A percentile compares a stretch with the other conserved stretches of the same genome.
These are phyloP conservation scores for Calophaca sinica DNA, from an alignment of 306 rosid genomes.

Conservation along the genomic window DNA sequence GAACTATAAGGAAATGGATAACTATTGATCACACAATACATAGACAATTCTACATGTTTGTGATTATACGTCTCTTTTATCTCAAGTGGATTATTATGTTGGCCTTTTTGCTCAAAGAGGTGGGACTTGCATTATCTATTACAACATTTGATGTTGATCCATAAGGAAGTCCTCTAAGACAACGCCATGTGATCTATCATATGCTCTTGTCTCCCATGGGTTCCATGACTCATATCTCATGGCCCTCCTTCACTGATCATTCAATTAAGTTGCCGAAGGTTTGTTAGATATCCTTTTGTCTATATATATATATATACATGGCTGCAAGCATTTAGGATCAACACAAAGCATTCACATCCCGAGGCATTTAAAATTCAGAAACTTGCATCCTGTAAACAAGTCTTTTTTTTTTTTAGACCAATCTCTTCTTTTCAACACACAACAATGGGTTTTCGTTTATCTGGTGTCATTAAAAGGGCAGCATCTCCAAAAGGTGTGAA, in stretches of 20 bases:
- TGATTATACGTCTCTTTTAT: not conserved
- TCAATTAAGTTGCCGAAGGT: not conserved
- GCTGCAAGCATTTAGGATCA: no score
- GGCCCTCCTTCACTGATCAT: not conserved
- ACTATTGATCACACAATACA: no score
- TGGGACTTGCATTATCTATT: no score
- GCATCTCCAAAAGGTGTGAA: not conserved
- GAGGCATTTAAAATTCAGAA: not conserved
- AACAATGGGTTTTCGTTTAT: constrained; percentile 46
- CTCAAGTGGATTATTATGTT: not conserved
- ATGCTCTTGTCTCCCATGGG: constrained; percentile 41
- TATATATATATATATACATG: constrained; percentile 48
- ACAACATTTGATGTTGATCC: no score
- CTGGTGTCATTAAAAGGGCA: constrained; percentile 1
- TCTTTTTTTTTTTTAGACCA: not conserved
- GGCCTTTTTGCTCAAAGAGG: no score
- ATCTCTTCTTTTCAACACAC: not conserved
- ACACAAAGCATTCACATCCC: constrained; percentile 27
- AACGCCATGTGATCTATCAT: constrained; percentile 47
- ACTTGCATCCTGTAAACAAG: not conserved
- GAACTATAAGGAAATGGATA: constrained; percentile 10
- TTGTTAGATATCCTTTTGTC: constrained; percentile 3
- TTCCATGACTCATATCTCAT: not conserved
- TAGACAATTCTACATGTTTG: not conserved
- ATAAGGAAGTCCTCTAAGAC: constrained; percentile 16